Evolutionary conservation across 768 basidiomycete genomes (phyloP).

Genomic region (Hebeloma cylindrosporum): DNA sequence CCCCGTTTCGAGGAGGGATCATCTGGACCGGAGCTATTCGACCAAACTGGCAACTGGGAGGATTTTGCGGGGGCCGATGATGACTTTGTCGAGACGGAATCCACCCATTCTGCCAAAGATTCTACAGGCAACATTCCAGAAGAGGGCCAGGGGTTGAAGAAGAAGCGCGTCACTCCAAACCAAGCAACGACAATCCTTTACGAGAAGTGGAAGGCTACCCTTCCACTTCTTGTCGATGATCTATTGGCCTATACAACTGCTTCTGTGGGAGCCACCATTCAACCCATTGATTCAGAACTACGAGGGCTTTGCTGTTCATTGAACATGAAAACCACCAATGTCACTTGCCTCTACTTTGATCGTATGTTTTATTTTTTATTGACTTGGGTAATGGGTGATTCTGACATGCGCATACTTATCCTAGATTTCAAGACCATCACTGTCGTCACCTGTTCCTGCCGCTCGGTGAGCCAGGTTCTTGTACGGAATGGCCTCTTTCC

Average conservation of each 20-base stretch:
- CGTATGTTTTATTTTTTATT: not conserved
- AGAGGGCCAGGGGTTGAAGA: too few species aligned
- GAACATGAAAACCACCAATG: not conserved
- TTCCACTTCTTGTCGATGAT: conserved; percentile 5
- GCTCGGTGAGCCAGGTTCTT: conserved; percentile 21
- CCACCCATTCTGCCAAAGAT: too few species aligned
- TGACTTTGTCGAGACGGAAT: too few species aligned
- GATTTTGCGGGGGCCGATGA: too few species aligned
- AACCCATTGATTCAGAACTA: not conserved
- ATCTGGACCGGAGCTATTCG: too few species aligned
- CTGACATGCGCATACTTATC: too few species aligned
- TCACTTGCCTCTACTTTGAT: conserved; percentile 10
- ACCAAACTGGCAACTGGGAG: too few species aligned
- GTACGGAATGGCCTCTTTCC: conserved; percentile 35
- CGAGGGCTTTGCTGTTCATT: not conserved
- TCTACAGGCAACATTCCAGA: too few species aligned
- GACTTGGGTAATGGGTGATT: too few species aligned
- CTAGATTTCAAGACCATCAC: conserved; percentile 11
- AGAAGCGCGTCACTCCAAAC: not conserved
- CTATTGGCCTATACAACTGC: not conserved
- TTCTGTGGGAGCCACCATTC: not conserved
- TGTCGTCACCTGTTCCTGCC: conserved; percentile 23
- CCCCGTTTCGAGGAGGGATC: too few species aligned
- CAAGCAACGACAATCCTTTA: conserved; percentile 1
- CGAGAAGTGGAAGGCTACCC: conserved; percentile 5